These are phyloP conservation scores for Bjerkandera adusta DNA, from an alignment of 1,284 basidiomycete genomes.

Conservation along the genomic window DNA sequence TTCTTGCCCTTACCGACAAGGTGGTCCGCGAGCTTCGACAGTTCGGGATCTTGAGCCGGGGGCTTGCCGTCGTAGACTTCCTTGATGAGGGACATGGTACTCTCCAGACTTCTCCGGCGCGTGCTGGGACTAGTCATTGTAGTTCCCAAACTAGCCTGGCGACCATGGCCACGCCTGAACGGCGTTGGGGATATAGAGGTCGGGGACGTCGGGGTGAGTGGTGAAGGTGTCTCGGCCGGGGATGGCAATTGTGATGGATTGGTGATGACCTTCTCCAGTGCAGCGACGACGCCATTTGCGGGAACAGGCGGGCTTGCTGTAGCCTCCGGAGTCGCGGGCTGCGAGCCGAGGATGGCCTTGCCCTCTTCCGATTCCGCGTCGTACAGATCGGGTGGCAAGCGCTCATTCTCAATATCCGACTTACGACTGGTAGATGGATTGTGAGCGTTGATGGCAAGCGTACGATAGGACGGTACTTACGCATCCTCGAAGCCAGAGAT, in stretches of 20 bases:
- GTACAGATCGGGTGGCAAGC: constrained; percentile 91
- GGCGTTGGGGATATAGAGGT: constrained; percentile 38
- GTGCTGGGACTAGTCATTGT: constrained; percentile 96
- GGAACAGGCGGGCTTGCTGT: constrained; percentile 44
- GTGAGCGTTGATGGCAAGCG: not conserved
- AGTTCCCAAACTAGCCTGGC: constrained; percentile 91
- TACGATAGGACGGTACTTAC: constrained; percentile 48
- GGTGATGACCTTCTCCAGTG: constrained; percentile 48
- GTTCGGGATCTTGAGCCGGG: constrained; percentile 28
- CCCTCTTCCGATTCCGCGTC: constrained; percentile 82
- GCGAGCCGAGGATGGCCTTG: constrained; percentile 54
- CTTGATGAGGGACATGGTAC: constrained; percentile 94
- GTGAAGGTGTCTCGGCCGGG: constrained; percentile 23
- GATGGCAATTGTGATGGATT: constrained; percentile 24
- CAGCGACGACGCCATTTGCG: constrained; percentile 50
- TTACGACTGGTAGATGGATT: constrained; percentile 59
- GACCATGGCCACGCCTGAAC: constrained; percentile 78
- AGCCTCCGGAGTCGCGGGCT: constrained; percentile 50
- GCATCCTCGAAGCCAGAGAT: constrained; percentile 96
- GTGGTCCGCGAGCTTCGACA: constrained; percentile 34
- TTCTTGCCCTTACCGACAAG: constrained; percentile 27
- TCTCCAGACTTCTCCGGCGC: constrained; percentile 89
- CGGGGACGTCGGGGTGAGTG: constrained; percentile 34
- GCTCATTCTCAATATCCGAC: constrained; percentile 99
- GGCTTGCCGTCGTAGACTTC: constrained; percentile 66